These are phyloP conservation scores for Hypoxylon subgilvum DNA, from an alignment of 495 filamentous ascomycete genomes.

Conservation along the genomic window DNA sequence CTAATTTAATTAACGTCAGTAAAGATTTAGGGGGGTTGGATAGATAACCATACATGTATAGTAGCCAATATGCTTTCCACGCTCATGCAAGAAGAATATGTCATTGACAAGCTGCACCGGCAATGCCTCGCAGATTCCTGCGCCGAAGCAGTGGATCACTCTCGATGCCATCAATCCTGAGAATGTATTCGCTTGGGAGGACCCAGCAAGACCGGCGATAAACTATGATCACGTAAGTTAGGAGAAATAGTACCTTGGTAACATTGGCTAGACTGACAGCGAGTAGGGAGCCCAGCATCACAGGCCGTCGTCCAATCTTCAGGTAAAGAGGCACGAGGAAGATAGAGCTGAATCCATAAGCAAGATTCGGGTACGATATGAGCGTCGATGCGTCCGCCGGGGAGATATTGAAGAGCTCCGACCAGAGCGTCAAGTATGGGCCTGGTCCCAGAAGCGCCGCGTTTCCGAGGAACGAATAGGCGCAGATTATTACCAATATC, in stretches of 20 bases:
- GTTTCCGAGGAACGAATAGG: slow-evolving; percentile 66
- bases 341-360: slow-evolving; percentile 63
- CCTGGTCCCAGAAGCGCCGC: slow-evolving; percentile 59
- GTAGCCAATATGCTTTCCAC: slow-evolving; percentile 68
- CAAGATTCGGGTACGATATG: slow-evolving; percentile 64
- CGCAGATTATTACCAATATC: slow-evolving; percentile 58
- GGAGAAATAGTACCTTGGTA: not conserved
- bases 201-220: slow-evolving; percentile 41
- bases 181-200: slow-evolving; percentile 35
- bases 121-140: slow-evolving; percentile 63
- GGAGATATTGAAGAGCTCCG: slow-evolving; percentile 57
- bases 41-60: slow-evolving; percentile 47
- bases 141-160: slow-evolving; percentile 66
- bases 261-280: slow-evolving; percentile 38
- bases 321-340: slow-evolving; percentile 62
- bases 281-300: slow-evolving; percentile 58
- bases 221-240: slow-evolving; percentile 14
- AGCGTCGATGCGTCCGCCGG: slow-evolving; percentile 58
- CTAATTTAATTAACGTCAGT: not conserved
- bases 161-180: slow-evolving; percentile 63
- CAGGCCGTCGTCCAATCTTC: slow-evolving; percentile 63
- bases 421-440: slow-evolving; percentile 61
- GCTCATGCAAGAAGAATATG: slow-evolving; percentile 70
- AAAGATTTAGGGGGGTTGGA: not conserved
- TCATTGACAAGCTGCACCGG: slow-evolving; percentile 69